These are phyloP conservation scores for Prunus persica DNA, from an alignment of 306 rosid genomes.

Conservation along the genomic window Prunus_persica_NCBIv2 NC_034009.1:8294501-8295000, in stretches of 20 bases:
- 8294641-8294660: background rate
- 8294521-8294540: conserved; percentile 67
- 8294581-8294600: conserved; percentile 78
- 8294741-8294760: no score
- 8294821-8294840: background rate
- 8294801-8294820: background rate
- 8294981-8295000: conserved; percentile 85
- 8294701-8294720: no score
- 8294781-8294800: no score
- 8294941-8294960: conserved; percentile 73
- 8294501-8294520: conserved; percentile 73
- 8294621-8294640: conserved; percentile 38
- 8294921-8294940: conserved; percentile 58
- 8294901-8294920: conserved; percentile 67
- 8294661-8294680: background rate
- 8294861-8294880: conserved; percentile 71
- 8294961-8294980: conserved; percentile 64
- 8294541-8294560: conserved; percentile 72
- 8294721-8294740: no score
- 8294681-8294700: background rate
- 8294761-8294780: no score
- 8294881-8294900: conserved; percentile 75
- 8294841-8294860: conserved; percentile 26
- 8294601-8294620: conserved; percentile 76
- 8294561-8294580: conserved; percentile 49